phyloP scores from a whole-genome alignment of 345 rosid species.

The Xanthoceras sorbifolium region DNA sequence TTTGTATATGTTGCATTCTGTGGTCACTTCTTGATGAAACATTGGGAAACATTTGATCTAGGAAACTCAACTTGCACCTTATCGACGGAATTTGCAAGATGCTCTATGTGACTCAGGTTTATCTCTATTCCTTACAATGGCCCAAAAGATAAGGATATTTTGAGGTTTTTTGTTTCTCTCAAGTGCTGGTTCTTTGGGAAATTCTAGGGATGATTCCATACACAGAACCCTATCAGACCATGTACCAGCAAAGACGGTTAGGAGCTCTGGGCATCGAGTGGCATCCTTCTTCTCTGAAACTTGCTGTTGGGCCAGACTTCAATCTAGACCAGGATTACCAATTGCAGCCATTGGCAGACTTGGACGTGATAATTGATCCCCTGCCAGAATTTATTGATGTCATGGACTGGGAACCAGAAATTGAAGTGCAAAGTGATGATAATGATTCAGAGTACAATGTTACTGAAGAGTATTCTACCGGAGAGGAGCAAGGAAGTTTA shows the following conservation, averaged over 20 bases:
- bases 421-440: slow-evolving; percentile 72
- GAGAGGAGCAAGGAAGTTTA: slow-evolving; percentile 70
- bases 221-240: slow-evolving; percentile 92
- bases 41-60: slow-evolving; percentile 38
- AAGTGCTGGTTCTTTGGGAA: slow-evolving; percentile 29
- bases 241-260: slow-evolving; percentile 89
- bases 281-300: slow-evolving; percentile 73
- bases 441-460: slow-evolving; percentile 95
- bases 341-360: slow-evolving; percentile 84
- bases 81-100: slow-evolving; percentile 95
- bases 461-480: slow-evolving; percentile 73
- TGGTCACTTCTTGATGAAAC: slow-evolving; percentile 2
- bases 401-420: slow-evolving; percentile 97
- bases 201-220: slow-evolving; percentile 87
- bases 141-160: slow-evolving; percentile 21
- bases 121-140: slow-evolving; percentile 19
- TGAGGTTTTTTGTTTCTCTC: slow-evolving; percentile 7
- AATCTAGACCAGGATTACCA: slow-evolving; percentile 83
- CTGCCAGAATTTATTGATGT: slow-evolving; percentile 80
- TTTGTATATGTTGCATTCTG: slow-evolving; percentile 2
- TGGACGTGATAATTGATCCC: slow-evolving; percentile 71
- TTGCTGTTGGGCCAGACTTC: slow-evolving; percentile 87
- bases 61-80: slow-evolving; percentile 94
- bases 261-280: slow-evolving; percentile 94
- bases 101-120: slow-evolving; percentile 97